Percentiles rank a stretch among this genome's conserved stretches.
phyloP scores from a whole-genome alignment of 2,329 filamentous ascomycete species.

The Mycosphaerella arachidis region DNA sequence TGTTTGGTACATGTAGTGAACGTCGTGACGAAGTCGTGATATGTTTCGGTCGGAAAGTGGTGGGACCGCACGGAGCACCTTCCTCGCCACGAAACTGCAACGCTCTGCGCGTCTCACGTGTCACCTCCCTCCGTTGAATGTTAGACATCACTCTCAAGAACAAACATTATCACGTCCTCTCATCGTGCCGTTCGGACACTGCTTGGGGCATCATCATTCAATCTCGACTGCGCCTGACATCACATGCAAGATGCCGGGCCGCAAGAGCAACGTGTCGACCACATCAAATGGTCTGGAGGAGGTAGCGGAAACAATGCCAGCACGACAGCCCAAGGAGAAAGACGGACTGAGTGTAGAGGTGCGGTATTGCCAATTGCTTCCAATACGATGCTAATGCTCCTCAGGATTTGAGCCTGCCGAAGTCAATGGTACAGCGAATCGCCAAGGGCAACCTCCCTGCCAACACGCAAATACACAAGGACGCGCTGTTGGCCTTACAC shows the following conservation, averaged over 20 bases:
- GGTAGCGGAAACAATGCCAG: conserved; percentile 27
- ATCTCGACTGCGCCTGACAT: neutral
- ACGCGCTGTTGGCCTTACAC: conserved; percentile 71
- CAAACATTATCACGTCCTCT: neutral
- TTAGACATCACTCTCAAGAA: neutral
- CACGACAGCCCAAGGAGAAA: conserved; percentile 27
- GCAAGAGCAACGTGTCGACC: conserved; percentile 45
- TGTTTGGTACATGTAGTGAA: neutral
- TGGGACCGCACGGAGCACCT: neutral
- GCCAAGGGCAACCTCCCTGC: conserved; percentile 75
- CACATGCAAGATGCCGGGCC: conserved; percentile 39
- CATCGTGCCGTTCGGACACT: neutral
- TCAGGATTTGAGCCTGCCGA: conserved; percentile 53
- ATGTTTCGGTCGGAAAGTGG: neutral
- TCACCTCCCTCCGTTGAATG: neutral
- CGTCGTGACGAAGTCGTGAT: neutral
- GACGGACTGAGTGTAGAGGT: conserved; percentile 45
- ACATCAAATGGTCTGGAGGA: conserved; percentile 37
- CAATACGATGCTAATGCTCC: neutral
- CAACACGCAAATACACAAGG: conserved; percentile 79
- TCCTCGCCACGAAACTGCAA: neutral
- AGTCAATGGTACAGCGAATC: conserved; percentile 73
- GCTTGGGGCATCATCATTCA: neutral
- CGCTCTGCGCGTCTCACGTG: conserved; percentile 8
- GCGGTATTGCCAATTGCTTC: conserved; percentile 1